Conservation (phyloP, 1,139 yeast genomes). For the Groenewaldozyma auringiensis region DNA sequence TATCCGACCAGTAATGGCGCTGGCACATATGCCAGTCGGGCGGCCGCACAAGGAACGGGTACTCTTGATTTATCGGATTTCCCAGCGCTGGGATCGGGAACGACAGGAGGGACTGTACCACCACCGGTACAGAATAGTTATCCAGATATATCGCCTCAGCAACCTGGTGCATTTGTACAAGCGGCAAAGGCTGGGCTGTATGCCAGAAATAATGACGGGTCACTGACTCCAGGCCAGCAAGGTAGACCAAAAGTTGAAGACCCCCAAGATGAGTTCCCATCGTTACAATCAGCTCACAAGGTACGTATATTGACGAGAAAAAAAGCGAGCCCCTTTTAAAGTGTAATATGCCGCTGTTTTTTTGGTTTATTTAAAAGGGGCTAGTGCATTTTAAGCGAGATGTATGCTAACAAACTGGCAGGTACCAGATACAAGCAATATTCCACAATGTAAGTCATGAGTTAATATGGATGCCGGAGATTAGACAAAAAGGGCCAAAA, state of each 20-base stretch:
- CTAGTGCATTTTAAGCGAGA: too few species aligned
- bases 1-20: constrained; percentile 9
- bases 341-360: background rate
- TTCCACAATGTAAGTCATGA: constrained; percentile 8
- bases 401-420: background rate
- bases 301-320: background rate
- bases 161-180: constrained; percentile 11
- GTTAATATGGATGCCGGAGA: too few species aligned
- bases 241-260: background rate
- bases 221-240: background rate
- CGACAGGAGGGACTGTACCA: constrained; percentile 1
- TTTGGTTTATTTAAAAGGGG: background rate
- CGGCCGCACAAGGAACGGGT: constrained; percentile 8
- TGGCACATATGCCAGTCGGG: constrained; percentile 12
- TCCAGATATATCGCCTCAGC: constrained; percentile 4
- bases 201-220: background rate
- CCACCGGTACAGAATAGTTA: constrained; percentile 7
- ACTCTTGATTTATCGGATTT: constrained; percentile 24
- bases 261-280: constrained; percentile 3
- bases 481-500: background rate
- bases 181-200: constrained; percentile 10
- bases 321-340: too few species aligned
- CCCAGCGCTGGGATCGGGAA: constrained; percentile 22
- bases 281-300: constrained; percentile 3
- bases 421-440: constrained; percentile 1